Percentiles rank a stretch among this genome's conserved stretches.
phyloP scores from a whole-genome alignment of 2,329 filamentous ascomycete genomes.

The Monilinia aucupariae region DNA sequence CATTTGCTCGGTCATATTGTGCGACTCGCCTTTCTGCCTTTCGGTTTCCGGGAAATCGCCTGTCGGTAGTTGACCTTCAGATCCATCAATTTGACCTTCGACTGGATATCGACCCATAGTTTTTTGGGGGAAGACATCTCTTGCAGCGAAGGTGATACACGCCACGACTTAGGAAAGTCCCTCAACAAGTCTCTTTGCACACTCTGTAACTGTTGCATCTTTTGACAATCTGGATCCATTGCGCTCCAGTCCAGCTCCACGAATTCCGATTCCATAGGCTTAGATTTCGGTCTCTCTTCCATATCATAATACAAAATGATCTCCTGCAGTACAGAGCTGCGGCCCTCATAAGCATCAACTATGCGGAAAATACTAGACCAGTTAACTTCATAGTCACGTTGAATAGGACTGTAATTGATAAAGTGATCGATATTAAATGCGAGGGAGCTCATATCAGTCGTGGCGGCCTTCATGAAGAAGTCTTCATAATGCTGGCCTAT shows the following conservation, averaged over 20 bases:
- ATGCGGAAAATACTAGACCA: slow-evolving; percentile 9
- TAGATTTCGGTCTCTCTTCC: background rate
- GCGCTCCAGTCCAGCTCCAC: slow-evolving; percentile 13
- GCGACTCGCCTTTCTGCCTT: background rate
- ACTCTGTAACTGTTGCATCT: slow-evolving; percentile 1
- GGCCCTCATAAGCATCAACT: background rate
- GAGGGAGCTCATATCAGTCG: background rate
- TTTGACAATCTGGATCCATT: slow-evolving; percentile 10
- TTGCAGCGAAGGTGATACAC: too few species aligned
- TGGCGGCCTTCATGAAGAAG: background rate
- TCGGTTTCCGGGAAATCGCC: background rate
- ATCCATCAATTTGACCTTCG: slow-evolving; percentile 14
- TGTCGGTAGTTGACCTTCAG: background rate
- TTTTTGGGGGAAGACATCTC: background rate
- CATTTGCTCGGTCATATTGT: background rate
- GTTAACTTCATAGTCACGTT: background rate
- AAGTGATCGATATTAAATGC: slow-evolving; percentile 8
- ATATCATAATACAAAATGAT: slow-evolving; percentile 12
- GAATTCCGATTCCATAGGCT: slow-evolving; percentile 5
- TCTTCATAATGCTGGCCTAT: background rate
- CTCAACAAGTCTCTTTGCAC: slow-evolving; percentile 12
- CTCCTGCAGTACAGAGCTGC: background rate
- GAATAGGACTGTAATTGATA: background rate
- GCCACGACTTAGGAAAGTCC: background rate
- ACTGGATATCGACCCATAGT: slow-evolving; percentile 3